Evolutionary conservation across 768 basidiomycete species (phyloP).

Genomic region (Phlegmacium glaucopus): DNA sequence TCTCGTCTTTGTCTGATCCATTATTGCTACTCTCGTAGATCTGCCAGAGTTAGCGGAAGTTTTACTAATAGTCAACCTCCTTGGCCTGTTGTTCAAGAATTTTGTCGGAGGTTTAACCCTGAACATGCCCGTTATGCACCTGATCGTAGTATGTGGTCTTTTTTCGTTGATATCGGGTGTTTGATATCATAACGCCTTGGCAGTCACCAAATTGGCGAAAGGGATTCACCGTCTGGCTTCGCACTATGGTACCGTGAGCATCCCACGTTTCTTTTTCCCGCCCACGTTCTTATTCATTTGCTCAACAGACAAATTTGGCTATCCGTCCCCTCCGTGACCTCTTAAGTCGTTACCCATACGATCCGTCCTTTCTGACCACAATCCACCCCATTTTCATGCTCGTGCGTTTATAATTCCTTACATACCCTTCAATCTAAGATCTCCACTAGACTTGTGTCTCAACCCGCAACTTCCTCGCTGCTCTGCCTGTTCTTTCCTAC

Average conservation of each 20-base stretch:
- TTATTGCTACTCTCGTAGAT: constrained; percentile 32
- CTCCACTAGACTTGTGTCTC: constrained; percentile 52
- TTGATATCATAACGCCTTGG: background rate
- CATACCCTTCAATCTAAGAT: background rate
- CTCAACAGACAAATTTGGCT: constrained; percentile 36
- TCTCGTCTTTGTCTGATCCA: background rate
- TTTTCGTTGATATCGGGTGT: background rate
- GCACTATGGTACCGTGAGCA: constrained; percentile 48
- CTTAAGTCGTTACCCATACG: constrained; percentile 57
- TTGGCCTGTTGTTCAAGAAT: constrained; percentile 43
- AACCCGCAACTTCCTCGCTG: constrained; percentile 48
- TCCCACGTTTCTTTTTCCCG: background rate
- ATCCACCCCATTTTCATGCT: constrained; percentile 66
- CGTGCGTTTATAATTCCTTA: constrained; percentile 31
- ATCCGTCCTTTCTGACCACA: constrained; percentile 57
- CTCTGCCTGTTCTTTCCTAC: constrained; percentile 57
- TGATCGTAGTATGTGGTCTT: constrained; percentile 50
- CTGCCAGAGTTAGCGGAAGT: constrained; percentile 47
- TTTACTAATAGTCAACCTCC: constrained; percentile 36
- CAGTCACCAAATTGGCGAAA: constrained; percentile 66
- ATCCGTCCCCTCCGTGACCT: constrained; percentile 60
- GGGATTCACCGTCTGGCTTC: constrained; percentile 54
- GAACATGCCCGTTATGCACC: constrained; percentile 65
- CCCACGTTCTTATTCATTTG: background rate
- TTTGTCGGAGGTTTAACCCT: constrained; percentile 61